Conservation (phyloP, 495 filamentous ascomycete genomes). For the Cercophora samala region DNA sequence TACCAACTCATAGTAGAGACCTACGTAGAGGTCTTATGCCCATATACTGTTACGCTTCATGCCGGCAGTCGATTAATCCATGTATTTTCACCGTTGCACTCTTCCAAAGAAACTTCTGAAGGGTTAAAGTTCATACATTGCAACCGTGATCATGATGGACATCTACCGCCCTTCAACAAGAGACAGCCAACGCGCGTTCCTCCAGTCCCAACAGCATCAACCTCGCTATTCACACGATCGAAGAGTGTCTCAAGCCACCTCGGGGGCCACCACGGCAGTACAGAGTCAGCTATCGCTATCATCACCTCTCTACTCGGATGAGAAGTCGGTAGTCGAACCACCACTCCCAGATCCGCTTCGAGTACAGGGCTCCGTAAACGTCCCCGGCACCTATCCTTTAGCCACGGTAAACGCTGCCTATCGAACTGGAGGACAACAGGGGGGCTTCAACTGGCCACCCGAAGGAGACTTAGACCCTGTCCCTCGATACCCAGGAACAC, state of each 20-base stretch:
- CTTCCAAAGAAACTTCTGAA: not conserved
- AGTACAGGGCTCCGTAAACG: not conserved
- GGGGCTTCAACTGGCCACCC: slow-evolving; percentile 5
- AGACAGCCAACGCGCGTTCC: slow-evolving; percentile 5
- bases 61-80: slow-evolving; percentile 1
- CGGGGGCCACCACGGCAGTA: not conserved
- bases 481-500: slow-evolving; percentile 19
- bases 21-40: not conserved
- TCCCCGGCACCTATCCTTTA: not conserved
- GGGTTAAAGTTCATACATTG: not conserved
- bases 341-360: not conserved
- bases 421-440: not conserved
- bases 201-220: not conserved
- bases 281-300: slow-evolving; percentile 2
- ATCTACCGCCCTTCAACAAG: slow-evolving; percentile 7
- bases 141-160: slow-evolving; percentile 1
- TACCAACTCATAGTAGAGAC: not conserved
- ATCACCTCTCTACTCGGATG: slow-evolving; percentile 3
- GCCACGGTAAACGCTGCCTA: not conserved
- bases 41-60: not conserved
- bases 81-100: not conserved
- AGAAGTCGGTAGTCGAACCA: slow-evolving; percentile 12
- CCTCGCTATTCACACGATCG: not conserved
- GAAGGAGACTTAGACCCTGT: slow-evolving; percentile 5
- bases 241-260: not conserved